Conservation (phyloP, 2,329 filamentous ascomycete genomes). For the Claviceps africana region DNA sequence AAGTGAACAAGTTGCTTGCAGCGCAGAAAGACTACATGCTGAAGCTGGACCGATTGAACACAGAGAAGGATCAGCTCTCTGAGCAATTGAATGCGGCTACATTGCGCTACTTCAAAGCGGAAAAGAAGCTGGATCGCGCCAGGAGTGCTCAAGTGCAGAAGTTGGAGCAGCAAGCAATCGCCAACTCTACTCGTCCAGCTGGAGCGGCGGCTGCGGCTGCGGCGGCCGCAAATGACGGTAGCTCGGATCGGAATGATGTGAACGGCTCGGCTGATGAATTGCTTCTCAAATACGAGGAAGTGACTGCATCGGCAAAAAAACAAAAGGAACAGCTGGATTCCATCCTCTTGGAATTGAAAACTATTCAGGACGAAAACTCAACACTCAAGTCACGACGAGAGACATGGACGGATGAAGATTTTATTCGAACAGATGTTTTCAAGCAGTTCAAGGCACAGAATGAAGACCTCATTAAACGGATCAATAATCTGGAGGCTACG, state of each 20-base stretch:
- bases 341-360: conserved; percentile 62
- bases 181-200: conserved; percentile 45
- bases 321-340: conserved; percentile 80
- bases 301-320: conserved; percentile 60
- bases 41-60: conserved; percentile 59
- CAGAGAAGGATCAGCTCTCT: conserved; percentile 73
- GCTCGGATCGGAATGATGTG: conserved; percentile 36
- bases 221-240: conserved; percentile 25
- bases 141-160: conserved; percentile 85
- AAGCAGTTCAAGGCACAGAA: conserved; percentile 81
- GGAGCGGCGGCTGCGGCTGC: conserved; percentile 1
- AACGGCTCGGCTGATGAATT: conserved; percentile 50
- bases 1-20: conserved; percentile 61
- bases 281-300: conserved; percentile 64
- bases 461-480: conserved; percentile 80
- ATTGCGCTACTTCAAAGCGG: conserved; percentile 82
- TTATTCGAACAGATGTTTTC: conserved; percentile 82
- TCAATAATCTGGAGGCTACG: conserved; percentile 81
- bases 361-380: conserved; percentile 64
- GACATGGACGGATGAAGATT: conserved; percentile 79
- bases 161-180: conserved; percentile 75
- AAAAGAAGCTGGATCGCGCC: conserved; percentile 82
- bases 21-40: conserved; percentile 69
- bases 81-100: conserved; percentile 81
- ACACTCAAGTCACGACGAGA: conserved; percentile 54